Conservation (phyloP, 2,329 filamentous ascomycete species). For the Chaetoscypha palmicola region DNA sequence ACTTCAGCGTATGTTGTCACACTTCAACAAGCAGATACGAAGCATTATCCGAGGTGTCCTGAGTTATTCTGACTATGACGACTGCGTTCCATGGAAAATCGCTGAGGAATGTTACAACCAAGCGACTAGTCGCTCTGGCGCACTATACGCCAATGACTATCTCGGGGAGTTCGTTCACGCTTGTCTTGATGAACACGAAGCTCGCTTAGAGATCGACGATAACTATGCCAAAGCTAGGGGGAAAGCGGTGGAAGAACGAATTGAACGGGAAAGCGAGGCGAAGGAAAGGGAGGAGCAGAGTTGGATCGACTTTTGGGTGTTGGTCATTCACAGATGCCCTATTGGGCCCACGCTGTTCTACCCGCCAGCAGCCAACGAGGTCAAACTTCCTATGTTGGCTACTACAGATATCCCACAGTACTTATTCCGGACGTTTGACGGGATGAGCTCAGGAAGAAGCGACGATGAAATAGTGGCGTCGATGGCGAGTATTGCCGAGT, state of each 20-base stretch:
- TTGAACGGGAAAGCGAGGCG: not conserved
- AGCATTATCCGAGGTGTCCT: constrained; percentile 5
- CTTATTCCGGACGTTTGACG: constrained; percentile 19
- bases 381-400: constrained; percentile 1
- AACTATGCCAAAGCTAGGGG: not conserved
- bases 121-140: constrained; percentile 11
- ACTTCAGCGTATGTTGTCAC: constrained; percentile 3
- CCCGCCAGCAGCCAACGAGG: not conserved
- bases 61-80: not conserved
- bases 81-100: constrained; percentile 13
- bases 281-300: not conserved
- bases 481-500: constrained; percentile 8
- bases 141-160: constrained; percentile 3
- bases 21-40: constrained; percentile 2
- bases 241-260: not conserved
- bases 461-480: constrained; percentile 17
- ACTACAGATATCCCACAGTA: constrained; percentile 11
- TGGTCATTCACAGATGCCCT: constrained; percentile 3
- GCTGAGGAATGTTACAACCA: constrained; percentile 21
- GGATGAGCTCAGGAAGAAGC: constrained; percentile 15
- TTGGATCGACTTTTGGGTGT: constrained; percentile 7
- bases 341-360: constrained; percentile 4
- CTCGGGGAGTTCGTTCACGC: not conserved
- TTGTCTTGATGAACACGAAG: not conserved
- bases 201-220: not conserved